Evolutionary conservation across 225 moss, liverwort and hornwort species (phyloP), one percentile per base, ranked within the genome.

Genomic region (Anthoceros angustus): DNA sequence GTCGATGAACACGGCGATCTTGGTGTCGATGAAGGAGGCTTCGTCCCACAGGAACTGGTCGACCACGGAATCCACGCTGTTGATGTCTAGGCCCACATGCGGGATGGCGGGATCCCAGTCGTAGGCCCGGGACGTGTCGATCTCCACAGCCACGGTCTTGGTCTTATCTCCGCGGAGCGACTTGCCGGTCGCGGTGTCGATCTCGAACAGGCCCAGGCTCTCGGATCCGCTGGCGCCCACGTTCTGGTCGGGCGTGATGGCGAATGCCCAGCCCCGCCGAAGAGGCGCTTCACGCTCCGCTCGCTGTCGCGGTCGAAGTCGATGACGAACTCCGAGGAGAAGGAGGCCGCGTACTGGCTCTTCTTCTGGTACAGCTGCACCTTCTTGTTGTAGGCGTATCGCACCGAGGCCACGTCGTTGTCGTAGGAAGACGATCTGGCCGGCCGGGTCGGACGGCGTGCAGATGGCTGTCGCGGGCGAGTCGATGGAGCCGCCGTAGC

Each of bases 111-210:
- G 73, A 26, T 74, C 80, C 6, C 72, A 77, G 50, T 18, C 18
- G 0, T 61, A 42, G 2, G 42, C 12, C 10, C 76, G 72, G 10
- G 81, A 76, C 41, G 78, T 14, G 75, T 85, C 83, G 16, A 85
- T 40, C 71, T 80, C 81, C 81, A 84, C 78, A 0, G 84, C 84
- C 48, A 84, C 81, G 6, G 81, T 84, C 70, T 75, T 75, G 16
- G 74, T 74, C 6, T 62, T 69, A 0, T 48, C 0, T 0, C 76
- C 77, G 0, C 46, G 55, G 61, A 69, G 9, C 0, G 78, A 76
- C 15, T 71, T 68, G 4, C 84, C 78, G 0, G 76, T 84, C 55
- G 40, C 23, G 61, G 69, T 49, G 50, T 84, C 3, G 38, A 84
- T 81, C 0, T 75, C 77, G 46, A 84, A 84, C 67, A 84, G 39